Evolutionary conservation across 2,329 filamentous ascomycete genomes (phyloP), one percentile per base, ranked within the genome.

Genomic region (Cercospora beticola): DNA sequence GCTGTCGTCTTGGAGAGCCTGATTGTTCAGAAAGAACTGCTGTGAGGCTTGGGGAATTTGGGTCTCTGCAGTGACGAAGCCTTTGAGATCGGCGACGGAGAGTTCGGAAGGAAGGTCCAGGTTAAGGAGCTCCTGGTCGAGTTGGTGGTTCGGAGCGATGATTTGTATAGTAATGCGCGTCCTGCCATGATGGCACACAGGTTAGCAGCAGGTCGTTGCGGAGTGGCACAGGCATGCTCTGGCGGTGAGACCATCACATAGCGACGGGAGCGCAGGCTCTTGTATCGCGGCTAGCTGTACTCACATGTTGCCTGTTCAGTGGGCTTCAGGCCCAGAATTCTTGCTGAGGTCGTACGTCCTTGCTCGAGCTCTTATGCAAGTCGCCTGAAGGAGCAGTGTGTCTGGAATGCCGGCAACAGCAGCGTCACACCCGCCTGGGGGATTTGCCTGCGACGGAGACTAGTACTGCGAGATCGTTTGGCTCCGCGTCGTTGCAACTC

Each of bases 21-120:
- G 87, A 72, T 94, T 95, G 79, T 97, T 96, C 82, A 94, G 91
- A 82, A 95, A 96, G 78, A 98, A 89, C 77, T 93, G 89, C 80
- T 97, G 93, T 58, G 90, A 86, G 56, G 85, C 83, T 18, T 89
- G 86, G 30, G 91, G 88, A 74, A 97, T 89, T 75, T 85, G 84
- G 60, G 90, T 90, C 81, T 98, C 94, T 80, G 89, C 91, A 79
- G 95, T 88, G 78, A 99, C 91, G 77, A 93, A 92, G 78, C 90
- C 91, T 81, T 97, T 97, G 73, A 99, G 87, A 64, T 93, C 90
- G 76, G 90, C 90, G 74, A 98, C 82, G 59, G 92, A 92, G 85
- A 95, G 93, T 76, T 92, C 92, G 52, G 89, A 86, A 70, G 91
- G 90, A 73, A 97, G 89, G 75, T 97, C 93, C 73, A 97, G 87